These are phyloP conservation scores for Sporobolomyces phaffii DNA, from an alignment of 768 basidiomycete genomes.

Conservation along the genomic window DNA sequence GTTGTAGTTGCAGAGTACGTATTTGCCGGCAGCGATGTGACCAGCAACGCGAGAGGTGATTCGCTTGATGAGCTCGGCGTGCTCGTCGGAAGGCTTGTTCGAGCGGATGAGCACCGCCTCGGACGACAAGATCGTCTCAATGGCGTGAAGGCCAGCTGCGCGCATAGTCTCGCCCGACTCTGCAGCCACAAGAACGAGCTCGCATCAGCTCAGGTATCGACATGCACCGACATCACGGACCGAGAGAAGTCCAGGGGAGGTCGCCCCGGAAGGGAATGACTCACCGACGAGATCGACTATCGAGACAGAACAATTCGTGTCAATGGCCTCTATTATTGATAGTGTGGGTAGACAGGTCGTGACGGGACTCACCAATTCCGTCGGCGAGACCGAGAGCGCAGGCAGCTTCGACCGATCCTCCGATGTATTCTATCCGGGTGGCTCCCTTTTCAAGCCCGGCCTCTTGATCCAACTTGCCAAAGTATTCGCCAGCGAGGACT, in stretches of 20 bases:
- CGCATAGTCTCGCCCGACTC: constrained; percentile 99
- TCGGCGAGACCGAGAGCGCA: constrained; percentile 94
- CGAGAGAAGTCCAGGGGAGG: no score
- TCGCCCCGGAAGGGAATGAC: no score
- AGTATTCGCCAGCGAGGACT: constrained; percentile 74
- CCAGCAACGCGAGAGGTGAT: constrained; percentile 85
- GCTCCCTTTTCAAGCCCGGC: constrained; percentile 53
- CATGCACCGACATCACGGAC: background rate
- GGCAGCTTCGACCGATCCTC: constrained; percentile 96
- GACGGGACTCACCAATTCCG: constrained; percentile 78
- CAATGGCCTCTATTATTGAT: no score
- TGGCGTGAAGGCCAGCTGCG: constrained; percentile 88
- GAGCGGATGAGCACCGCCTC: constrained; percentile 91
- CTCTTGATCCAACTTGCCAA: constrained; percentile 62
- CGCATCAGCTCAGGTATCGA: background rate
- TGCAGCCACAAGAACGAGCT: constrained; percentile 44
- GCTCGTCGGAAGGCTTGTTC: constrained; percentile 52
- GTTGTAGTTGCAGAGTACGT: constrained; percentile 90
- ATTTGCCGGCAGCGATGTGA: constrained; percentile 71
- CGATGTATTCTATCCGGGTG: constrained; percentile 89
- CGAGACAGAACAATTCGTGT: constrained; percentile 13
- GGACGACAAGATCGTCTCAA: constrained; percentile 75
- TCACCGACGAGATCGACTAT: constrained; percentile 89
- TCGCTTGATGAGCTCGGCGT: constrained; percentile 63
- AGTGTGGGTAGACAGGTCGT: no score